Base-by-base conservation (phyloP, 345 rosid species). In the Euphorbia pulcherrima region DNA sequence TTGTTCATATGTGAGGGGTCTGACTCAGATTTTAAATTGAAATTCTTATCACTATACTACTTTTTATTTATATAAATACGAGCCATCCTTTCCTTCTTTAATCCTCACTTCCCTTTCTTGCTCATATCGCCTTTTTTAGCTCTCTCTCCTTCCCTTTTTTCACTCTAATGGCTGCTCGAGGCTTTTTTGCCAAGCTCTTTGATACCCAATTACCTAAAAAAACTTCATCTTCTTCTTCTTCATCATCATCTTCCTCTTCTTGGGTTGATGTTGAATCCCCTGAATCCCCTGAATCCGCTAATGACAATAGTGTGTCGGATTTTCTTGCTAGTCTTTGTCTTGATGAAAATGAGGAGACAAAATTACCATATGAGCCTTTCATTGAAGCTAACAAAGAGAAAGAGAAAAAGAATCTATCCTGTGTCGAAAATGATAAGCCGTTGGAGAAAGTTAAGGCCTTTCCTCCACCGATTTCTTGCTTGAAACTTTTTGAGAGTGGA, bases 391-490 rank as follows among this genome's bases (percentile, higher is more conserved):
- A 28, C 0, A 10, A 17, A 44, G 20, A 11, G 12, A 24, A 57
- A n/a, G n/a, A n/a, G n/a, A 28, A 57, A 46, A 68, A 27, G 54
- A 21, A 5, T 21, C 35, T 5, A 37, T 14, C 39, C 0, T 2
- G 8, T 50, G n/a, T 50, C 12, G 59, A 33, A 33, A 33, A 33
- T 33, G 37, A 33, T 3, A 33, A 2, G 7, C 37, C 37, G 7
- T 7, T 33, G 3, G 37, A 26, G 24, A 59, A 58, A 5, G 16
- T 26, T 41, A 5, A 53, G 10, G 21, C 29, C 9, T 23, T 26
- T 13, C 72, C 72, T 46, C 72, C 72, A 0, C 72, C 72, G 13
- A 68, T 68, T 48, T 35, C 72, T 57, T 68, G 64, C 62, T 20
- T 68, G 53, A 47, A 58, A 13, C 0, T 44, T 1, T 57, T 57